Evolutionary conservation across 2,329 filamentous ascomycete genomes (phyloP).

Genomic region (Aureobasidium sp.): DNA sequence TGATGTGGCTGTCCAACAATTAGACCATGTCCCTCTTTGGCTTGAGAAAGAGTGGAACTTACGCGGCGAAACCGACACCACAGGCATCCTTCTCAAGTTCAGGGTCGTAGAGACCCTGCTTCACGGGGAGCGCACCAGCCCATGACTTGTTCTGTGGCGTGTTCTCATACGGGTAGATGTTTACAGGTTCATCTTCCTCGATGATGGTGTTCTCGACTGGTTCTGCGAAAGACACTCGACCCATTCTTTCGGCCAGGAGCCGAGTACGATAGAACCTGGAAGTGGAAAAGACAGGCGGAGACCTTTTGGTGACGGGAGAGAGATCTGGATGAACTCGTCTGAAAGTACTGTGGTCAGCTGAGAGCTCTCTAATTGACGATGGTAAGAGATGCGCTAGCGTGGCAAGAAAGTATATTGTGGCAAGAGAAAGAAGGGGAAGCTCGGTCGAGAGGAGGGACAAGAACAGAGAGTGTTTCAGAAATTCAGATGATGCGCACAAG

Average conservation of each 20-base stretch:
- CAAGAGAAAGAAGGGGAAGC: not conserved
- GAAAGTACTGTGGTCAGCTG: not conserved
- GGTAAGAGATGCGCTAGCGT: not conserved
- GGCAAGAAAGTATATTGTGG: not conserved
- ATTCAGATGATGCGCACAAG: slow-evolving; percentile 13
- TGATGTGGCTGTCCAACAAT: slow-evolving; percentile 67
- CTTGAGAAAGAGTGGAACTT: slow-evolving; percentile 36
- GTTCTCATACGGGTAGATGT: slow-evolving; percentile 77
- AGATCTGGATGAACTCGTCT: slow-evolving; percentile 10
- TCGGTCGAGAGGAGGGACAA: not conserved
- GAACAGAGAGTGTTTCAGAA: slow-evolving; percentile 1
- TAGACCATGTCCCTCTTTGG: slow-evolving; percentile 19
- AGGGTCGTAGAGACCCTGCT: slow-evolving; percentile 97
- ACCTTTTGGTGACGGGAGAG: not conserved
- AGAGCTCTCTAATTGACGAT: not conserved
- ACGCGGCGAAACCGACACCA: slow-evolving; percentile 98
- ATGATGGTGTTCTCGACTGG: slow-evolving; percentile 43
- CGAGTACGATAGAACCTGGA: slow-evolving; percentile 27
- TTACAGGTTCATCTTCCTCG: slow-evolving; percentile 47
- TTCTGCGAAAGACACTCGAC: slow-evolving; percentile 46
- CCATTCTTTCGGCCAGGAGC: slow-evolving; percentile 49
- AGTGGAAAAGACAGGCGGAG: not conserved
- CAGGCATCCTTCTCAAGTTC: slow-evolving; percentile 97
- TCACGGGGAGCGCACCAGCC: slow-evolving; percentile 91
- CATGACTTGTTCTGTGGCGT: slow-evolving; percentile 76